Conservation (phyloP, 192 early-diverging fungal species). For the Polychytrium aggregatum region DNA sequence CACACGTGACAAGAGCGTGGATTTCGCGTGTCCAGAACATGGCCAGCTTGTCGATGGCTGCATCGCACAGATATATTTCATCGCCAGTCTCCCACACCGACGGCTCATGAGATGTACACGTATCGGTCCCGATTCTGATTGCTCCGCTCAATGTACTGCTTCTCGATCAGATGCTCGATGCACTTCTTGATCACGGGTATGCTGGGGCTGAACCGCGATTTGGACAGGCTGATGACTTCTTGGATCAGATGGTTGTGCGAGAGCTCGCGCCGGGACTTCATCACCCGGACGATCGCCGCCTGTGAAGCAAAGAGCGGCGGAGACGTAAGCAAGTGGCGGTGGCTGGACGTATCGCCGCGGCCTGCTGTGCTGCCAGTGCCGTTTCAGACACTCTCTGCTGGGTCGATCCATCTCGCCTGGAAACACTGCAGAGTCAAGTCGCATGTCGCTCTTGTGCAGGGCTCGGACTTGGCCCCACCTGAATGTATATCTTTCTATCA, state of each 20-base stretch:
- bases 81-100: too few species aligned
- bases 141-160: slow-evolving; percentile 48
- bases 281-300: slow-evolving; percentile 79
- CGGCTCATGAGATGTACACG: slow-evolving; percentile 15
- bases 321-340: slow-evolving; percentile 1
- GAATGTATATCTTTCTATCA: slow-evolving; percentile 62
- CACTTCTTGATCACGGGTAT: slow-evolving; percentile 72
- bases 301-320: slow-evolving; percentile 7
- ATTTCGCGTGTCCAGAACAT: too few species aligned
- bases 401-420: too few species aligned
- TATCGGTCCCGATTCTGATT: slow-evolving; percentile 8
- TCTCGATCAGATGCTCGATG: slow-evolving; percentile 76
- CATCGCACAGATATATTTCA: too few species aligned
- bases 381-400: too few species aligned
- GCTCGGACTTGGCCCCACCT: too few species aligned
- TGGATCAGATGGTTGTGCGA: slow-evolving; percentile 58
- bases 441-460: too few species aligned
- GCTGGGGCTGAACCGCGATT: slow-evolving; percentile 54
- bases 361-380: too few species aligned
- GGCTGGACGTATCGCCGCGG: slow-evolving; percentile 1
- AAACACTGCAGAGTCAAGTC: too few species aligned
- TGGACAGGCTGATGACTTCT: slow-evolving; percentile 64
- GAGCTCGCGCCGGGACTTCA: slow-evolving; percentile 65
- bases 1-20: too few species aligned
- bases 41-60: too few species aligned